Evolutionary conservation across 2,329 filamentous ascomycete genomes (phyloP).

Genomic region (Colletotrichum caudatum): DNA sequence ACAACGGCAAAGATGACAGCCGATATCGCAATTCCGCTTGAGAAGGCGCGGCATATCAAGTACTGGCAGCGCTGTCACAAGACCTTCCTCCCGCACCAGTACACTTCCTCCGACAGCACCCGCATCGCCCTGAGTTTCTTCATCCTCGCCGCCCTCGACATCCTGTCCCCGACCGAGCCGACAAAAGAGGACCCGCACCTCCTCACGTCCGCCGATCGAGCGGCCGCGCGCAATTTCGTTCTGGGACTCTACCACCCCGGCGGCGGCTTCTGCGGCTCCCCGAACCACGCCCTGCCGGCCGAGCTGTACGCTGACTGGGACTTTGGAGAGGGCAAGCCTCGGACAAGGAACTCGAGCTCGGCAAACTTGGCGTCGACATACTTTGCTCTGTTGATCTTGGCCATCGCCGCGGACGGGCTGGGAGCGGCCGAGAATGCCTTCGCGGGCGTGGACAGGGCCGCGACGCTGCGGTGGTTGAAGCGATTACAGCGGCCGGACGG

Average conservation of each 20-base stretch:
- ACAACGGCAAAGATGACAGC: slow-evolving; percentile 41
- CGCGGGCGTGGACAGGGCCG: slow-evolving; percentile 72
- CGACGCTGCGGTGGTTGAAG: slow-evolving; percentile 80
- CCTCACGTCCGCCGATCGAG: slow-evolving; percentile 59
- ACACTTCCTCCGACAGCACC: slow-evolving; percentile 90
- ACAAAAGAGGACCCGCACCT: slow-evolving; percentile 56
- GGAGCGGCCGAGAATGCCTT: slow-evolving; percentile 60
- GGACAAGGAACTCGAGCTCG: slow-evolving; percentile 52
- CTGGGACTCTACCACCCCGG: slow-evolving; percentile 85
- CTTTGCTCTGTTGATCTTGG: slow-evolving; percentile 84
- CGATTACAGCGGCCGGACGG: slow-evolving; percentile 84
- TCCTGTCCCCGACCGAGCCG: slow-evolving; percentile 72
- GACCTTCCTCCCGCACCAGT: slow-evolving; percentile 82
- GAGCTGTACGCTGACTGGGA: slow-evolving; percentile 45
- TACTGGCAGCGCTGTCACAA: slow-evolving; percentile 94
- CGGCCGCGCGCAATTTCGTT: slow-evolving; percentile 76
- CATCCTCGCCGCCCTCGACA: slow-evolving; percentile 84
- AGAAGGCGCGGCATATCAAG: slow-evolving; percentile 79
- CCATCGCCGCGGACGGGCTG: slow-evolving; percentile 59
- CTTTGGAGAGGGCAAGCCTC: slow-evolving; percentile 34
- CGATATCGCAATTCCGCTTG: slow-evolving; percentile 54
- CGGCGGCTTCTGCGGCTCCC: slow-evolving; percentile 90
- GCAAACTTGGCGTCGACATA: slow-evolving; percentile 89
- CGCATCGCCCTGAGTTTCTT: slow-evolving; percentile 93
- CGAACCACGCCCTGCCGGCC: slow-evolving; percentile 69